These are phyloP conservation scores for Exophiala phaeomuriformis DNA, from an alignment of 2,329 filamentous ascomycete species.

Conservation along the genomic window DNA sequence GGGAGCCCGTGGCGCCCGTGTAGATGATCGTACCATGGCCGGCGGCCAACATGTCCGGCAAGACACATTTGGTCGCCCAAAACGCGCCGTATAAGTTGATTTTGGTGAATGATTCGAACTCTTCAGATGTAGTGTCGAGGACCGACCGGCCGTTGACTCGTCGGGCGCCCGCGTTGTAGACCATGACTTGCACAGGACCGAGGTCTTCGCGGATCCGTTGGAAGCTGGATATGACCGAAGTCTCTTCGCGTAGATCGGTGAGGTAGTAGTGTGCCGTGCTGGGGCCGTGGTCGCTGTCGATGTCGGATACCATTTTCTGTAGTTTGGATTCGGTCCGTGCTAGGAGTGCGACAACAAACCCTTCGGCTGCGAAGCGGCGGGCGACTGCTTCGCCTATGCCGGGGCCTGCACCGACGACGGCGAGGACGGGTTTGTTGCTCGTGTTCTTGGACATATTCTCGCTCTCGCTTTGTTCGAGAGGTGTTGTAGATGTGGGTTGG, in stretches of 20 bases:
- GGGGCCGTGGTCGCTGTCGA: constrained; percentile 15
- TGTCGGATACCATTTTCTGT: constrained; percentile 16
- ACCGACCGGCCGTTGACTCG: constrained; percentile 21
- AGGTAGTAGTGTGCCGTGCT: constrained; percentile 19
- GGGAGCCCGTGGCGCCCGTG: constrained; percentile 20
- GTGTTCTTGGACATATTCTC: constrained; percentile 14
- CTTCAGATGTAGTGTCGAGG: constrained; percentile 20
- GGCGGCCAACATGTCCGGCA: constrained; percentile 22
- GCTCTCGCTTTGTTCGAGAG: too few relatives aligned
- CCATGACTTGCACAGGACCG: constrained; percentile 16
- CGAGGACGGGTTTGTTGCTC: constrained; percentile 19
- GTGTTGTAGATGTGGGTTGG: too few relatives aligned
- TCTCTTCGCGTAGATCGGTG: constrained; percentile 18
- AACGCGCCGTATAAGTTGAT: constrained; percentile 25
- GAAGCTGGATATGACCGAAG: constrained; percentile 16
- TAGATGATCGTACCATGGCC: constrained; percentile 20
- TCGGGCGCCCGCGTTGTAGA: constrained; percentile 22
- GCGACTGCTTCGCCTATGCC: constrained; percentile 23
- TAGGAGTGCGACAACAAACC: constrained; percentile 19
- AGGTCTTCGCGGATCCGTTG: constrained; percentile 13
- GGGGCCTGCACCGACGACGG: constrained; percentile 21
- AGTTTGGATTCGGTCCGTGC: constrained; percentile 23
- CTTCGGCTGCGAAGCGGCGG: constrained; percentile 20
- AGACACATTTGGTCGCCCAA: constrained; percentile 22
- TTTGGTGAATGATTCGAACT: constrained; percentile 24